Conservation (phyloP, 2,329 filamentous ascomycete species). For the Fusarium papillatum region DNA sequence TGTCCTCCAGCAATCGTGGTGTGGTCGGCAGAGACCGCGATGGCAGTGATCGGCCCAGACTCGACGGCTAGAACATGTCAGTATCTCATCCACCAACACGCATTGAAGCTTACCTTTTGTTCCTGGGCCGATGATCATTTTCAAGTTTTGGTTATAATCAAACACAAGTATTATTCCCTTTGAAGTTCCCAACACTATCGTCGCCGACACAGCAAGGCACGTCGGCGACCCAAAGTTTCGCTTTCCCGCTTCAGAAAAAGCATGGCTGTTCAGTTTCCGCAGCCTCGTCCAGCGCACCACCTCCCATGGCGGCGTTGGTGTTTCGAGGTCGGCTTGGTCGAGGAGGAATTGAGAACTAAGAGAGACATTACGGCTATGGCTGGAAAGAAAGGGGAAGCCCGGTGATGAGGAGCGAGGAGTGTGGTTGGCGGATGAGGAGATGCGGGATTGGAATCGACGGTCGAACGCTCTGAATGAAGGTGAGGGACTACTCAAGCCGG, state of each 20-base stretch:
- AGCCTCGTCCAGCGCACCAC: constrained; percentile 96
- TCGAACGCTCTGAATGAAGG: constrained; percentile 95
- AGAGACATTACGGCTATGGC: constrained; percentile 86
- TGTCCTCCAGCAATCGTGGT: constrained; percentile 93
- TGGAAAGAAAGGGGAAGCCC: constrained; percentile 80
- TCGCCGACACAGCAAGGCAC: constrained; percentile 88
- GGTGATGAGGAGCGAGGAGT: constrained; percentile 83
- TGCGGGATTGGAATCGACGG: constrained; percentile 90
- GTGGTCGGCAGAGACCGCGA: constrained; percentile 95
- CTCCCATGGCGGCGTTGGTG: constrained; percentile 90
- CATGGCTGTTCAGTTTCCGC: constrained; percentile 88
- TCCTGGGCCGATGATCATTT: constrained; percentile 92
- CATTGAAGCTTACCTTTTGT: constrained; percentile 77
- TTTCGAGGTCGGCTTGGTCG: constrained; percentile 76
- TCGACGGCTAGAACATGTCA: constrained; percentile 78
- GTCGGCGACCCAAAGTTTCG: constrained; percentile 94
- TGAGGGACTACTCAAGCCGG: constrained; percentile 77
- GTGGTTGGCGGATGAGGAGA: constrained; percentile 68
- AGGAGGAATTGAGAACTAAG: constrained; percentile 77
- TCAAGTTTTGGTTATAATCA: constrained; percentile 96
- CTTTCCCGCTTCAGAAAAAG: constrained; percentile 92
- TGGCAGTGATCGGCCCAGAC: constrained; percentile 86
- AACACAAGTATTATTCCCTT: constrained; percentile 97
- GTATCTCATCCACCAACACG: constrained; percentile 11
- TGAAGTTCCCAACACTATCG: constrained; percentile 91